Evolutionary conservation across 1,139 yeast species (phyloP), one percentile per base, ranked within the genome.

Genomic region (Kodamaea arcana): DNA sequence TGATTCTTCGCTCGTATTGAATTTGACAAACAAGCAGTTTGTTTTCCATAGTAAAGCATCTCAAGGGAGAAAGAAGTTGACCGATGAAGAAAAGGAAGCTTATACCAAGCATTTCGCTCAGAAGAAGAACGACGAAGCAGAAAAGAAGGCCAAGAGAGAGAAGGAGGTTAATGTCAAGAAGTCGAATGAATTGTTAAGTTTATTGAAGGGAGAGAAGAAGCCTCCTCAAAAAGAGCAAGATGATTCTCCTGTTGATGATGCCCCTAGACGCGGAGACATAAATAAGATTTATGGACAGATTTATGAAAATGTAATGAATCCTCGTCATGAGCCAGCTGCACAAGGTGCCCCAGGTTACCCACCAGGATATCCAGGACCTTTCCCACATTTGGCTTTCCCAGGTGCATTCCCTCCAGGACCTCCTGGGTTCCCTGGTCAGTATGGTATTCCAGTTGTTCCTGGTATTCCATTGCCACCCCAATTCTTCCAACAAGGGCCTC

Each of bases 1-100:
- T 37, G 95, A 86, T 46, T 79, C 95, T 1, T 81, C 94, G 1
- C 73, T 86, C 39, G 80, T 92, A 23, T 71, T 94, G 60, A 94
- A 92, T 54, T 56, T 90, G 37, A 69, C 92, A 8, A 64, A 77
- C 48, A 75, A 75, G 43, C 96, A 90, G 56, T 74, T 86, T 50
- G 78, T 85, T 28, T 83, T 73, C 54, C 94, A 84, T 48, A 78
- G 87, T 9, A 76, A 75, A 49, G 85, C 85, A 8, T 80, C 87
- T 0, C 62, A 69, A 44, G 51, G 52, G 28, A 62, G 67, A 51
- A 72, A 69, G 43, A 58, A 56, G 5, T 36, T 54, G 29, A 50
- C 51, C 15, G 52, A 46, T 11, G 56, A 54, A 12, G 62, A 56
- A 35, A 51, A 51, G 36, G 36, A 34, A 13, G 51, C 50, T 3